A percentile compares a stretch with the other conserved stretches of the same genome.
Evolutionary conservation across 2,329 filamentous ascomycete species (phyloP).

Genomic region (Paecilomyces formosus): DNA sequence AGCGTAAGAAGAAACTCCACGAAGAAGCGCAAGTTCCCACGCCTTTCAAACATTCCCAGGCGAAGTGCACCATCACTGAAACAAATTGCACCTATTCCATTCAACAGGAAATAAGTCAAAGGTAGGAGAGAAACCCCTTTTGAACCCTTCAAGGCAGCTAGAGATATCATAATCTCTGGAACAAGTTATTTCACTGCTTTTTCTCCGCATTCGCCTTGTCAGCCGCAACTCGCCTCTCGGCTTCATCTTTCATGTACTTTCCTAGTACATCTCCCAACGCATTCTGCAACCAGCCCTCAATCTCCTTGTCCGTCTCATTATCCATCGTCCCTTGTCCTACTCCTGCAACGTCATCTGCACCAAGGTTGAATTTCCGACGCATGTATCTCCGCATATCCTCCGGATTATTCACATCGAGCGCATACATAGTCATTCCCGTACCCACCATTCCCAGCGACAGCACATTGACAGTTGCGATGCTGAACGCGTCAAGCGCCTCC

Average conservation of each 20-base stretch:
- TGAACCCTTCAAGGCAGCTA: background rate
- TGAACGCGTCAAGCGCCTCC: slow-evolving; percentile 76
- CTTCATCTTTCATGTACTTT: slow-evolving; percentile 36
- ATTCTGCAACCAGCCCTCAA: slow-evolving; percentile 44
- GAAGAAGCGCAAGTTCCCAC: background rate
- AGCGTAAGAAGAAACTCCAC: background rate
- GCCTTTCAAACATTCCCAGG: background rate
- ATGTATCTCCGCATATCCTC: slow-evolving; percentile 56
- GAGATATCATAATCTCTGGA: background rate
- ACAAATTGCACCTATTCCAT: background rate
- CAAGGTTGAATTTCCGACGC: slow-evolving; percentile 53
- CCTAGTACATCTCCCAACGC: background rate
- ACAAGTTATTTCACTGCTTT: slow-evolving; percentile 2
- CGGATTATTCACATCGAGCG: slow-evolving; percentile 65
- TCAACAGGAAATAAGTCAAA: background rate
- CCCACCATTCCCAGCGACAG: slow-evolving; percentile 66
- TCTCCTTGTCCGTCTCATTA: slow-evolving; percentile 44
- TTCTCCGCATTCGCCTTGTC: slow-evolving; percentile 8
- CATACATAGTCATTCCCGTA: slow-evolving; percentile 66
- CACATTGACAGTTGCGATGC: slow-evolving; percentile 81
- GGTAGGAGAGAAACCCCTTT: background rate
- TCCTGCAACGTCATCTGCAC: slow-evolving; percentile 49
- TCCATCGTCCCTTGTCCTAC: slow-evolving; percentile 44
- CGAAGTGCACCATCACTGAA: background rate
- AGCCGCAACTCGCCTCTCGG: slow-evolving; percentile 28